Conservation (phyloP, 257 asterid genomes). For the Solanum pimpinellifolium region DNA sequence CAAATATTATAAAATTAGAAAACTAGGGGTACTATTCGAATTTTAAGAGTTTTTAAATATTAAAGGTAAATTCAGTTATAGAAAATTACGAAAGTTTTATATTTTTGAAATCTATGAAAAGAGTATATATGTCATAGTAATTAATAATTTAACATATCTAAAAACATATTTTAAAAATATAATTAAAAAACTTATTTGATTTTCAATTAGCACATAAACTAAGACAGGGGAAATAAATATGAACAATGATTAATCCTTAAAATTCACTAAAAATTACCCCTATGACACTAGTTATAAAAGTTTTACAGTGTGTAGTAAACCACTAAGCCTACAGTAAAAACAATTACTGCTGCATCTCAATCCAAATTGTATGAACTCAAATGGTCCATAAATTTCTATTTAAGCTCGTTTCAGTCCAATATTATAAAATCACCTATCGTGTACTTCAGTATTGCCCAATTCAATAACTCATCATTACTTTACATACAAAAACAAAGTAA, state of each 20-base stretch:
- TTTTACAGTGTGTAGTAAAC: neutral
- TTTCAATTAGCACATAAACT: neutral
- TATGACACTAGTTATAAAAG: neutral
- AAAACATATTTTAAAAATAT: accelerated
- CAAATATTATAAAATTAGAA: neutral
- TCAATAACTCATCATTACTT: neutral
- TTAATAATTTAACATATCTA: neutral
- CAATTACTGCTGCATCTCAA: neutral
- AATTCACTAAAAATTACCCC: neutral
- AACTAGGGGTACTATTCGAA: accelerated
- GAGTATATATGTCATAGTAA: neutral
- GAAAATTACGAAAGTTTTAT: neutral
- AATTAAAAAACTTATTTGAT: neutral
- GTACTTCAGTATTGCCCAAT: neutral
- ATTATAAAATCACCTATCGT: neutral
- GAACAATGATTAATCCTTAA: neutral
- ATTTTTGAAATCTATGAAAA: neutral
- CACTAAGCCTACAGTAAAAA: neutral
- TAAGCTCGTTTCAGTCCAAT: neutral
- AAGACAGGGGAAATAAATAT: accelerated
- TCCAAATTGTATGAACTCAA: neutral
- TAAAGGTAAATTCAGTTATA: accelerated
- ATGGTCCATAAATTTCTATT: neutral
- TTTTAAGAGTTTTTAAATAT: neutral
- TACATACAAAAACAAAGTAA: neutral